Evolutionary conservation across 2,329 filamentous ascomycete species (phyloP).

Genomic region (Epichloe scottii): DNA sequence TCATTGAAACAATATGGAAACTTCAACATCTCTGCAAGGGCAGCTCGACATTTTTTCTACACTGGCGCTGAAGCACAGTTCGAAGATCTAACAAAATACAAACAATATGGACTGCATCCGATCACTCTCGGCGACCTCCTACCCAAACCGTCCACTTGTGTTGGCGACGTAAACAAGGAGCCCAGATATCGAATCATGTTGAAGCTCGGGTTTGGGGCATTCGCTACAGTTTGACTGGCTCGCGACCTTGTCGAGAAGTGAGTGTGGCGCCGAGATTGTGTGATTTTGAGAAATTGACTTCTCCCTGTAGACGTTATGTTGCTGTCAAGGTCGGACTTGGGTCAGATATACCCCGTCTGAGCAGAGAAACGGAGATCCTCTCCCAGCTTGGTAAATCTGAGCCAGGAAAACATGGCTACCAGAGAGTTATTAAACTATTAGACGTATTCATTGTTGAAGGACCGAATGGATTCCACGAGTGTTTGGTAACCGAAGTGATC

Average conservation of each 20-base stretch:
- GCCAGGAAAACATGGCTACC: background rate
- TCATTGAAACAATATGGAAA: too few relatives aligned
- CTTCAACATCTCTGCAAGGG: too few relatives aligned
- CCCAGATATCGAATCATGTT: conserved; percentile 4
- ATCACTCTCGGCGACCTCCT: conserved; percentile 5
- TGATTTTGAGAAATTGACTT: background rate
- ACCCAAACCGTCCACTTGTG: background rate
- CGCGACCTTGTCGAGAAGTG: background rate
- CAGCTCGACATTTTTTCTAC: too few relatives aligned
- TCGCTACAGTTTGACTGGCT: conserved; percentile 4
- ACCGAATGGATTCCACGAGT: conserved; percentile 7
- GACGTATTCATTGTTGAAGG: conserved; percentile 5
- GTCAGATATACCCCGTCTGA: background rate
- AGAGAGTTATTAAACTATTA: conserved; percentile 1
- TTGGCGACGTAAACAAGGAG: background rate
- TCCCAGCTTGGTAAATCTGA: too few relatives aligned
- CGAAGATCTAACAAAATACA: conserved; percentile 2
- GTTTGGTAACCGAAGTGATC: conserved; percentile 5
- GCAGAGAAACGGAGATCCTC: too few relatives aligned
- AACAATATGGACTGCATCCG: conserved; percentile 2
- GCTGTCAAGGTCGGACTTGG: conserved; percentile 3
- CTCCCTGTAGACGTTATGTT: conserved; percentile 1
- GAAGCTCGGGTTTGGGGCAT: conserved; percentile 6
- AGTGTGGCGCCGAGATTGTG: background rate
- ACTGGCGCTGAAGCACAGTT: too few relatives aligned